Percentiles rank a stretch among this genome's conserved stretches.
These are phyloP conservation scores for Mycena maculata DNA, from an alignment of 768 basidiomycete genomes.

Conservation along the genomic window DNA sequence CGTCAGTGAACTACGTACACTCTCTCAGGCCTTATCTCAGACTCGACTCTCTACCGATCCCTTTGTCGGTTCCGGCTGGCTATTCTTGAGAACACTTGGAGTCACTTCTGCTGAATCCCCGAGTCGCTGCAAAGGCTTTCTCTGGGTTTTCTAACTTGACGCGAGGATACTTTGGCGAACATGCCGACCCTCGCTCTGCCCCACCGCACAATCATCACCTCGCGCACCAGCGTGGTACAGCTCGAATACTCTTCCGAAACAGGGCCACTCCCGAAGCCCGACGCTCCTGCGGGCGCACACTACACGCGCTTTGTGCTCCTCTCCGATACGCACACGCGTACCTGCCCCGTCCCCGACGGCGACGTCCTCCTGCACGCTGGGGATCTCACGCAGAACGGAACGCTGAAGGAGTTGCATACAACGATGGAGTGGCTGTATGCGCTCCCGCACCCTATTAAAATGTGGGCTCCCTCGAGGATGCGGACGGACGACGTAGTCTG, in stretches of 20 bases:
- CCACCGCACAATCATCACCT: constrained; percentile 1
- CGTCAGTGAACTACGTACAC: too few relatives aligned
- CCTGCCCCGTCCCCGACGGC: not conserved
- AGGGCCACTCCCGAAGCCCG: not conserved
- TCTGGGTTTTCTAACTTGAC: too few relatives aligned
- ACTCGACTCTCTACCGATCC: too few relatives aligned
- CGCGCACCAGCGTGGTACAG: constrained; percentile 9
- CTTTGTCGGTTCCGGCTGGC: too few relatives aligned
- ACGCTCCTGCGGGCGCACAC: not conserved
- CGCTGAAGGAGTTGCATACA: not conserved
- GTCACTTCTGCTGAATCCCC: too few relatives aligned
- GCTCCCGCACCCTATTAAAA: constrained; percentile 69
- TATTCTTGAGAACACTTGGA: too few relatives aligned
- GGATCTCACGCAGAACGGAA: not conserved
- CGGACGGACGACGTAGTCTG: too few relatives aligned
- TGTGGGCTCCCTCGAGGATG: constrained; percentile 43
- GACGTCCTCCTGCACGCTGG: not conserved
- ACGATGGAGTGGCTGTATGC: constrained; percentile 55
- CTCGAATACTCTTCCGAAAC: constrained; percentile 6
- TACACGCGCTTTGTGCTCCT: constrained; percentile 41
- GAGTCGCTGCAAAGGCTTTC: too few relatives aligned
- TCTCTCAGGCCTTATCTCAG: too few relatives aligned
- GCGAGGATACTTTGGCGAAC: not conserved
- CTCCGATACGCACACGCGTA: constrained; percentile 9
- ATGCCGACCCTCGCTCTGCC: constrained; percentile 10